These are phyloP conservation scores for Selenicereus undatus DNA, from an alignment of 148 eudicot species.

Conservation along the genomic window DNA sequence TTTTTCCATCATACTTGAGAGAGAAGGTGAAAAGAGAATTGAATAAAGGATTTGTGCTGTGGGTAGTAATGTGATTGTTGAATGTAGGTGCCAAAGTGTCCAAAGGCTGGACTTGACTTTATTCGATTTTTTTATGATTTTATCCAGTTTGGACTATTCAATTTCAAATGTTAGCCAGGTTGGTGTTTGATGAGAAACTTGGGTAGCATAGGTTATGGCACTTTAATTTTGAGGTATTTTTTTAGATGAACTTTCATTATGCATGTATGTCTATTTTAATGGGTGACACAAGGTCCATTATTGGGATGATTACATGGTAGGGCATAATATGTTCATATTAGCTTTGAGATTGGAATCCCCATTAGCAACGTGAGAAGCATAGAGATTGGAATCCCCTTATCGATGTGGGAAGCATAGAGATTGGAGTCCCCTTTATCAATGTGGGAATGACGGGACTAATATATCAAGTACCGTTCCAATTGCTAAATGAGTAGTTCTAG, in stretches of 20 bases:
- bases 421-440: too few relatives aligned
- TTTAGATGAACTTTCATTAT: background rate
- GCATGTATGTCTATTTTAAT: background rate
- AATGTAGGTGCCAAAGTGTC: background rate
- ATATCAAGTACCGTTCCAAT: too few relatives aligned
- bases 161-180: background rate
- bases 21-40: background rate
- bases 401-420: too few relatives aligned
- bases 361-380: too few relatives aligned
- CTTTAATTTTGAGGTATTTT: background rate
- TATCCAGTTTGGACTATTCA: background rate
- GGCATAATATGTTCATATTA: too few relatives aligned
- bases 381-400: too few relatives aligned
- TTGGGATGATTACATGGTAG: background rate
- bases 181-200: background rate
- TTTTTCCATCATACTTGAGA: background rate
- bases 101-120: too few relatives aligned
- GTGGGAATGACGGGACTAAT: too few relatives aligned
- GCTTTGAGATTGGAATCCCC: too few relatives aligned
- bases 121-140: background rate
- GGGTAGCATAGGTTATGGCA: background rate
- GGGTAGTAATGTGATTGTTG: background rate
- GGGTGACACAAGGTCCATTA: background rate
- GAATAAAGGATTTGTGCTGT: background rate
- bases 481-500: too few relatives aligned